phyloP scores from a whole-genome alignment of 495 filamentous ascomycete genomes.

The Lasiosphaeris hirsuta region DNA sequence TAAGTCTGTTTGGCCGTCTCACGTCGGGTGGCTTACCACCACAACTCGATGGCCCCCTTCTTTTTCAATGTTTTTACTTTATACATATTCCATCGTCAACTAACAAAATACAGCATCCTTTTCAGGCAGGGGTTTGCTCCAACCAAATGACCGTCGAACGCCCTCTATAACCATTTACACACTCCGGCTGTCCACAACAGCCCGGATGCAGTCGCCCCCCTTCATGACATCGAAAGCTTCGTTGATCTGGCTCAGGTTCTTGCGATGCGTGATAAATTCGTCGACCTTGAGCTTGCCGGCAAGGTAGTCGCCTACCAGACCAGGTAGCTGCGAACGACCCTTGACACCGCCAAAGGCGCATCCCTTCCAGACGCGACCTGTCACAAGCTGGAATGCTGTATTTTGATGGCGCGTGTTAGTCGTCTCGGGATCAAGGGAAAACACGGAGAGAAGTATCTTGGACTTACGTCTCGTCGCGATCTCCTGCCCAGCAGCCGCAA shows the following conservation, averaged over 20 bases:
- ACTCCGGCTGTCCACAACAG: slow-evolving; percentile 59
- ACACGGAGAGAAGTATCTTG: neutral
- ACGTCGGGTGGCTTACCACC: too few species aligned
- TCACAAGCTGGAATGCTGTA: slow-evolving; percentile 96
- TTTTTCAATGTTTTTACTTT: too few species aligned
- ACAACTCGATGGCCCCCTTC: too few species aligned
- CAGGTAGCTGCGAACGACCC: slow-evolving; percentile 87
- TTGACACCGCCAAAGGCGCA: slow-evolving; percentile 98
- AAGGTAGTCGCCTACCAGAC: slow-evolving; percentile 87
- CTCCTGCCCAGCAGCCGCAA: slow-evolving; percentile 96
- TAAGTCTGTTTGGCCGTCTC: too few species aligned
- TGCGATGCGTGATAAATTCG: slow-evolving; percentile 98
- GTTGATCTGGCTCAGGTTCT: slow-evolving; percentile 78
- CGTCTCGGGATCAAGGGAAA: slow-evolving; percentile 1
- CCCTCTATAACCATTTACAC: neutral
- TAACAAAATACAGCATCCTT: too few species aligned
- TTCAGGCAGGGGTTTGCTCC: too few species aligned
- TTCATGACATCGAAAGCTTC: slow-evolving; percentile 91
- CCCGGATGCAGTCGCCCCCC: slow-evolving; percentile 90
- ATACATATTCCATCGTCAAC: too few species aligned
- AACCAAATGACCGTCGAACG: neutral
- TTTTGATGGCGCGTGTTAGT: slow-evolving; percentile 22
- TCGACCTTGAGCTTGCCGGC: slow-evolving; percentile 91
- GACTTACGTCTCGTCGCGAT: slow-evolving; percentile 90
- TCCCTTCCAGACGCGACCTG: slow-evolving; percentile 94